Evolutionary conservation across 192 early-diverging fungal species (phyloP), one percentile per base, ranked within the genome.

Genomic region (Coemansia sp.): DNA sequence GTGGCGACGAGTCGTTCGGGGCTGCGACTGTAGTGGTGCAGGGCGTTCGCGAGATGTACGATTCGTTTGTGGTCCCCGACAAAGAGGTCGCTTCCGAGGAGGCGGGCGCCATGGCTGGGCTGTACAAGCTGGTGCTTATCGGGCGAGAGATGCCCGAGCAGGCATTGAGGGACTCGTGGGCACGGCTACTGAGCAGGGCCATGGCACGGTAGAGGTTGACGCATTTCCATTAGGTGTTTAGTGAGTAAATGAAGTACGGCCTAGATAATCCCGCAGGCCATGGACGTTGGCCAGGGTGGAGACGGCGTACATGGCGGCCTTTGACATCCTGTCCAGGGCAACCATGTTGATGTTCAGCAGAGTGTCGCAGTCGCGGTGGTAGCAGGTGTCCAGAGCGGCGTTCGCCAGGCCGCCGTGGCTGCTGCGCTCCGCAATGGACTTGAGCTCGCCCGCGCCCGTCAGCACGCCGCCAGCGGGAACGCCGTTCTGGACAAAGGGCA

Each of bases 301-400:
- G 6, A 82, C 52, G 13, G 79, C 74, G 38, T 82, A 70, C 79
- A 82, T 82, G 13, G 83, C 83, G 2, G 83, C 83, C 25, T 73
- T 66, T 1, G 83, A 79, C 83, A 84, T 80, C 20, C 48, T 64
- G 55, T 68, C 43, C 28, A 91, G 68, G 4, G 86, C 89, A 10
- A 75, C 70, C 48, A 85, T 75, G 68, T 82, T 87, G 25, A 90
- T 73, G 66, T 90, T 88, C n/a, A 86, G 78, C 5, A 88, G 31
- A 0, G 82, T 84, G 66, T 90, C 89, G 70, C 89, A 90, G 59
- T 85, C 73, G 58, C 86, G 82, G 62, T 90, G 89, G 58, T 90
- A 88, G 72, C 89, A 90, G 20, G 87, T 82, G 21, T 90, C 89
- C 28, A 88, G 73, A 16, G 89, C 75, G 0, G 85, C 85, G 48